A percentile compares a stretch with the other conserved stretches of the same genome.
These are phyloP conservation scores for Dipteronia sinensis DNA, from an alignment of 345 rosid species.

Conservation along the genomic window DNA sequence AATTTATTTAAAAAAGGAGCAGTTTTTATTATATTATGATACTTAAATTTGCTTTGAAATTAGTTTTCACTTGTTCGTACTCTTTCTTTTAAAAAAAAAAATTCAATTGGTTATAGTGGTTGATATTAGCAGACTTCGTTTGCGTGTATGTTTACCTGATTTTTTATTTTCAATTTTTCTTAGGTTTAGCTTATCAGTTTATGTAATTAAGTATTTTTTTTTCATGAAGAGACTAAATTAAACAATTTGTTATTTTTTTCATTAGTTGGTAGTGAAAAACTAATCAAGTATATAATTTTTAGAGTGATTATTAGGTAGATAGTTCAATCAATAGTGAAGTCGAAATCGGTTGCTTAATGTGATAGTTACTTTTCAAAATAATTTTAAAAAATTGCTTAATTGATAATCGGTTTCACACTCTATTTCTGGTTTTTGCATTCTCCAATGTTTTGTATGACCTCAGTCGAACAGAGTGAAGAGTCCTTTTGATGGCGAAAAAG, in stretches of 20 bases:
- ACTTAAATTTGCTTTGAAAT: no score
- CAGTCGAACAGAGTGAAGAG: not conserved
- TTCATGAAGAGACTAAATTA: not conserved
- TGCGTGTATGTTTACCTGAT: not conserved
- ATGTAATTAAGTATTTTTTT: no score
- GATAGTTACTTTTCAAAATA: not conserved
- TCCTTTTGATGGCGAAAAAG: slow-evolving; percentile 33
- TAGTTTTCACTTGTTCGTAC: no score
- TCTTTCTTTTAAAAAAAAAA: no score
- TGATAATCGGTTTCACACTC: no score
- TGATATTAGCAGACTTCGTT: not conserved
- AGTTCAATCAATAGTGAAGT: not conserved
- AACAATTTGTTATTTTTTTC: not conserved
- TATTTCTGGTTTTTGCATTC: not conserved
- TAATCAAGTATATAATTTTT: no score
- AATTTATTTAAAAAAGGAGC: no score
- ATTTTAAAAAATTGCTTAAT: no score
- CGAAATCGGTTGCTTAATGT: no score
- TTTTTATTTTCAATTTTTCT: no score
- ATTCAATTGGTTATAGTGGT: not conserved
- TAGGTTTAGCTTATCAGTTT: not conserved
- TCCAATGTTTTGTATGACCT: not conserved
- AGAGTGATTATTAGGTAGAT: not conserved
- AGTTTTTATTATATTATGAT: no score
- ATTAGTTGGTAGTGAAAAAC: no score